Evolutionary conservation across 2,329 filamentous ascomycete genomes (phyloP).

Genomic region (Calonectria pseudoturangicola): DNA sequence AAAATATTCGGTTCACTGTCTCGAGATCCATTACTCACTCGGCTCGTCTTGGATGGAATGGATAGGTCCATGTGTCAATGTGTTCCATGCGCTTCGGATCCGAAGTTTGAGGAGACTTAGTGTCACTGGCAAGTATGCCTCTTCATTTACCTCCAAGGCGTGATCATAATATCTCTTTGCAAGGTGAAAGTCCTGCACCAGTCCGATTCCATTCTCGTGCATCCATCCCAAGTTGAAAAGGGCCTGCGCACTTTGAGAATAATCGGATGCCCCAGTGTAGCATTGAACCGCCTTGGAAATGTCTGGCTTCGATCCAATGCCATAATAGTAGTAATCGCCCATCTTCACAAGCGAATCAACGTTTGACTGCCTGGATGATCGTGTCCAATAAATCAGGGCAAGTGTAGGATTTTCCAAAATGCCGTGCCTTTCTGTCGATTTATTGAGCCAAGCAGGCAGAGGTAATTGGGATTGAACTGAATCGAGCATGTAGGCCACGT

Average conservation of each 20-base stretch:
- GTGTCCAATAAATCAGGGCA: constrained; percentile 94
- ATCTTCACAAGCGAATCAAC: constrained; percentile 97
- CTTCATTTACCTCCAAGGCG: constrained; percentile 91
- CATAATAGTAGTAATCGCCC: constrained; percentile 96
- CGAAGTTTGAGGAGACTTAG: constrained; percentile 91
- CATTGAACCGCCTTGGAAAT: constrained; percentile 93
- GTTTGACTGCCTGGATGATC: constrained; percentile 93
- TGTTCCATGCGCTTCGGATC: constrained; percentile 94
- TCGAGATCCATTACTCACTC: constrained; percentile 71
- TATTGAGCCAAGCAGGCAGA: constrained; percentile 68
- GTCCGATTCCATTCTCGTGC: constrained; percentile 96
- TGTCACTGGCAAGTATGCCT: constrained; percentile 95
- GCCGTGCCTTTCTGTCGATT: constrained; percentile 55
- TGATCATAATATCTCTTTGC: constrained; percentile 98
- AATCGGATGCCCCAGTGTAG: constrained; percentile 94
- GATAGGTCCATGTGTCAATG: constrained; percentile 89
- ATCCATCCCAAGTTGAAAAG: constrained; percentile 99
- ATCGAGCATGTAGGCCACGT: constrained; percentile 91
- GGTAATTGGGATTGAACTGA: constrained; percentile 74
- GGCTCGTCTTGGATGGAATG: constrained; percentile 95
- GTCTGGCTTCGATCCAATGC: constrained; percentile 83
- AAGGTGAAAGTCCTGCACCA: constrained; percentile 96
- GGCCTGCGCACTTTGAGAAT: constrained; percentile 93
- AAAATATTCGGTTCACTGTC: neutral
- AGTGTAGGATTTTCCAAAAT: constrained; percentile 74